Evolutionary conservation across 768 basidiomycete genomes (phyloP).

Genomic region (Flagelloscypha sp.): DNA sequence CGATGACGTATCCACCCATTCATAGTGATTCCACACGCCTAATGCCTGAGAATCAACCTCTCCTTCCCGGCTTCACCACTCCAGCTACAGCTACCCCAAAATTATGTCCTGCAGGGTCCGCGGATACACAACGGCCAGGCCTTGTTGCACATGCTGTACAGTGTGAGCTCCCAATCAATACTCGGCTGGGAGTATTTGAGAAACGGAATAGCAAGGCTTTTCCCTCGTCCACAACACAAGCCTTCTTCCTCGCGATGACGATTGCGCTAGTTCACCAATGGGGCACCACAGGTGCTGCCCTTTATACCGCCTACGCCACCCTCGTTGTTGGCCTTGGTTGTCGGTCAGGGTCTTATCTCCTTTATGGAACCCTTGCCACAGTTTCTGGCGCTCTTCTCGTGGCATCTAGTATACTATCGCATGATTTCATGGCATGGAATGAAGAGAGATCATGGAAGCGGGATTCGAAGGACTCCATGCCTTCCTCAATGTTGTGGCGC

Average conservation of each 20-base stretch:
- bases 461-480: too few relatives aligned
- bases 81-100: too few relatives aligned
- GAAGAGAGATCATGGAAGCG: background rate
- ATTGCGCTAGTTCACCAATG: slow-evolving; percentile 20
- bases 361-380: slow-evolving; percentile 24
- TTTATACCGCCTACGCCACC: slow-evolving; percentile 16
- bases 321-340: slow-evolving; percentile 24
- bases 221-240: background rate
- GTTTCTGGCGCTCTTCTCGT: slow-evolving; percentile 24
- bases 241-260: slow-evolving; percentile 13
- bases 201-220: too few relatives aligned
- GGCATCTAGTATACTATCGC: slow-evolving; percentile 21
- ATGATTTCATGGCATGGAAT: slow-evolving; percentile 14
- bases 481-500: too few relatives aligned
- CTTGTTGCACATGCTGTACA: slow-evolving; percentile 10
- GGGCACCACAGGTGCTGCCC: slow-evolving; percentile 21
- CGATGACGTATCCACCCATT: too few relatives aligned
- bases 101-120: too few relatives aligned
- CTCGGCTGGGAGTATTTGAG: too few relatives aligned
- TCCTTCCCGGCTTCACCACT: too few relatives aligned
- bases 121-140: too few relatives aligned
- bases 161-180: slow-evolving; percentile 18
- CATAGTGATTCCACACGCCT: too few relatives aligned
- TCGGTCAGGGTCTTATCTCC: slow-evolving; percentile 21
- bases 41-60: too few relatives aligned